Evolutionary conservation across 176 grass and related monocot genomes (phyloP), one percentile per base, ranked within the genome.

Genomic region (Bothriochloa decipiens): DNA sequence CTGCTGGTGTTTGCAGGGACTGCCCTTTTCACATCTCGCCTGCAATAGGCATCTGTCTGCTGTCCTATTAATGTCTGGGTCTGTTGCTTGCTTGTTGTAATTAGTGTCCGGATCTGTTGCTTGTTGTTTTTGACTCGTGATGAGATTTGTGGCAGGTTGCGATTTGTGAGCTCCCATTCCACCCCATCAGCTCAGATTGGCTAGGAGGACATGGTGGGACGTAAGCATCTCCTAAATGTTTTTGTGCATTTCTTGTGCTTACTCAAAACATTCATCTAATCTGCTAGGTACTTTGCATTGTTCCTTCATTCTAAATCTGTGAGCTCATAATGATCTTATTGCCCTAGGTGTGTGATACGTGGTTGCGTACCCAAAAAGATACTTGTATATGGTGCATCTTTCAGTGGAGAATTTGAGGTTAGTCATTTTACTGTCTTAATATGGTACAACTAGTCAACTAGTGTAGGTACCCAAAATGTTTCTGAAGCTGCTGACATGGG

Each of bases 281-380:
- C 14, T 28, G 10, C 36, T 47, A 4, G 40, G 63, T 27, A 26
- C 76, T 37, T 53, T 28, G 28, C 3, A 32, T 1, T 81, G 37
- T 55, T 28, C n/a, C 3, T 41, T 1, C 26, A 4, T 2, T 77
- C 46, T 32, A 7, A 72, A 68, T 41, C 5, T 32, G 25, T 10
- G 16, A 53, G 46, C 70, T 88, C 40, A 78, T 78, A 25, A 40
- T 68, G 16, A 68, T 35, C 28, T 35, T 26, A 47, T 10, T 79
- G 28, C 26, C 4, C 37, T 87, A 98, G 96, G 49, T 98, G 96
- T 37, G 96, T 98, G 28, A 98, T 98, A 75, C 96, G 96, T 63
- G 96, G 96, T 40, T 98, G 96, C 47, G 96, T 98, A 25, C 96
- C 96, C 2, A 98, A 98, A 79, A 98, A 98, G 91, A 98, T 98